These are phyloP conservation scores for Fusarium marasasianum DNA, from an alignment of 2,329 filamentous ascomycete species.

Conservation along the genomic window DNA sequence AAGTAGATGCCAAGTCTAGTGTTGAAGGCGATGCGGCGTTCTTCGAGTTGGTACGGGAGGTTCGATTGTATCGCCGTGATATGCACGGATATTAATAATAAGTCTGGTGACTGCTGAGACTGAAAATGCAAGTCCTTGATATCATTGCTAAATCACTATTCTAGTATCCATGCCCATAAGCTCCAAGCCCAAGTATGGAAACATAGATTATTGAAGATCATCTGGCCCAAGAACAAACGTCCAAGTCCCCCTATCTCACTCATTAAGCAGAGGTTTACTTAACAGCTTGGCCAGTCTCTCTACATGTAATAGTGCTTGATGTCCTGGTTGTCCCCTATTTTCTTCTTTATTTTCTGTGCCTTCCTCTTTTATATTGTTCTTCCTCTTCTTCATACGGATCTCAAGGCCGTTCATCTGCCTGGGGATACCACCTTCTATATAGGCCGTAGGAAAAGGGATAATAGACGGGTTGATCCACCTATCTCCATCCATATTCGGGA, in stretches of 20 bases:
- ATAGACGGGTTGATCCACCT: background rate
- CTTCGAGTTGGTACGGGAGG: background rate
- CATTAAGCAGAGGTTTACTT: too few species aligned
- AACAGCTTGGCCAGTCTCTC: background rate
- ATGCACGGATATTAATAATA: too few species aligned
- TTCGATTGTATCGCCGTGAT: background rate
- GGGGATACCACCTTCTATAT: too few species aligned
- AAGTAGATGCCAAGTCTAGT: background rate
- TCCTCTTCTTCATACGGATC: background rate
- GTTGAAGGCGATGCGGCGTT: accelerated
- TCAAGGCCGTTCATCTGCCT: background rate
- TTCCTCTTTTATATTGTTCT: too few species aligned
- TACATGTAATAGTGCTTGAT: background rate
- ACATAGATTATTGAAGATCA: too few species aligned
- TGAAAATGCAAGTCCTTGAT: too few species aligned
- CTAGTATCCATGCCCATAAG: too few species aligned
- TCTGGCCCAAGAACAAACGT: too few species aligned
- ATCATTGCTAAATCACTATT: too few species aligned
- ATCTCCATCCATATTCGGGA: background rate
- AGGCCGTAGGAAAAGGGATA: accelerated
- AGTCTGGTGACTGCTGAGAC: too few species aligned
- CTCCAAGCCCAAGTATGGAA: too few species aligned
- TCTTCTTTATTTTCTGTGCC: background rate
- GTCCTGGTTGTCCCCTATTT: background rate
- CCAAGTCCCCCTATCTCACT: too few species aligned